A percentile compares a stretch with the other conserved stretches of the same genome.
Evolutionary conservation across 2,329 filamentous ascomycete genomes (phyloP).

Genomic region (Cercospora zeae-maydis): DNA sequence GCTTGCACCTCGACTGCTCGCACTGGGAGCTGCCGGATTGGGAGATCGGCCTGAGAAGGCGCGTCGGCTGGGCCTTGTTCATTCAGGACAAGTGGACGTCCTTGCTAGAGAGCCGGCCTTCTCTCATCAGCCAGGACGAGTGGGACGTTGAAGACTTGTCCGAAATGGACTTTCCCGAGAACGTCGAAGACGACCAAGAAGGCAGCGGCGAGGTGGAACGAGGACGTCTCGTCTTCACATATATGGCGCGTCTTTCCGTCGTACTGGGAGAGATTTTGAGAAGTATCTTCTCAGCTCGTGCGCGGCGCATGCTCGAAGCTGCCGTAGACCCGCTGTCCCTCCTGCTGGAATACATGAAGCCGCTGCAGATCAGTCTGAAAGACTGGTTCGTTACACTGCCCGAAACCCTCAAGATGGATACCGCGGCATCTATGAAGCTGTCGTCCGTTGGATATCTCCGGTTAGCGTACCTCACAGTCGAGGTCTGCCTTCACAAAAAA

Average conservation of each 20-base stretch:
- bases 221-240: conserved; percentile 31
- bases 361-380: conserved; percentile 28
- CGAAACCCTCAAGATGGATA: conserved; percentile 29
- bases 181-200: conserved; percentile 29
- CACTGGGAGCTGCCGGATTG: conserved; percentile 32
- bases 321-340: conserved; percentile 18
- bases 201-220: conserved; percentile 32
- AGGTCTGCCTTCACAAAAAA: conserved; percentile 46
- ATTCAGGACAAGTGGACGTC: conserved; percentile 34
- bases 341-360: conserved; percentile 28
- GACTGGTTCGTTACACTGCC: conserved; percentile 29
- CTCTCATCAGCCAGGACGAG: conserved; percentile 25
- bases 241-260: conserved; percentile 29
- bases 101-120: conserved; percentile 31
- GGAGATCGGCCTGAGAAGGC: conserved; percentile 32
- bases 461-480: conserved; percentile 46
- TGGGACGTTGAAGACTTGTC: conserved; percentile 29
- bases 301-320: conserved; percentile 19
- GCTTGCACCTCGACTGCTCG: conserved; percentile 36
- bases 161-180: conserved; percentile 34
- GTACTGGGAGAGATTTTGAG: conserved; percentile 28
- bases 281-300: conserved; percentile 25
- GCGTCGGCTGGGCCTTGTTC: conserved; percentile 32
- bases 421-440: conserved; percentile 30
- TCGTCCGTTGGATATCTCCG: conserved; percentile 42